Percentiles rank a stretch among this genome's conserved stretches.
Conservation (phyloP, 2,329 filamentous ascomycete species). For the Aspergillus luchuensis region DNA sequence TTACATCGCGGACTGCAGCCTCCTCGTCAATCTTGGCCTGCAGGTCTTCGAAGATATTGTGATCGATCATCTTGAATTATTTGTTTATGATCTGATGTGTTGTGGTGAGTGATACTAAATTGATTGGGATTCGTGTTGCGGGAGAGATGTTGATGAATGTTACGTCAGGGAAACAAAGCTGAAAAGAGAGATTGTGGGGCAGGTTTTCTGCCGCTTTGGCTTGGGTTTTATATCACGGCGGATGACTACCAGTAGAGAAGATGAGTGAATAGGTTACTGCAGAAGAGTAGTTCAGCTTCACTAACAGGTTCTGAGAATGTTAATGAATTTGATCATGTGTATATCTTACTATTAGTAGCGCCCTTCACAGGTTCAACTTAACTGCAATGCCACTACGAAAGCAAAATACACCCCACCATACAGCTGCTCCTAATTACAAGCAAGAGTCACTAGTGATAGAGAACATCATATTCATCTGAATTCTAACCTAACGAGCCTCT, state of each 20-base stretch:
- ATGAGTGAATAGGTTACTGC: too few species aligned
- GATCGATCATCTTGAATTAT: conserved; percentile 66
- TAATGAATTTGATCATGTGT: too few species aligned
- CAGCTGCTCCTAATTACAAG: too few species aligned
- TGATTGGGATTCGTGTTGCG: background rate
- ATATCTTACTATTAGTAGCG: too few species aligned
- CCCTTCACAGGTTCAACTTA: too few species aligned
- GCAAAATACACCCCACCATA: too few species aligned
- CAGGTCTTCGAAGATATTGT: conserved; percentile 81
- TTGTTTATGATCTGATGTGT: conserved; percentile 19
- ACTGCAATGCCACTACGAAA: too few species aligned
- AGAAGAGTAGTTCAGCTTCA: background rate
- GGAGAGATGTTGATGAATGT: conserved; percentile 18
- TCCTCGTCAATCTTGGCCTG: conserved; percentile 91
- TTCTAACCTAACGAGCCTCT: background rate
- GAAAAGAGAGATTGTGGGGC: conserved; percentile 24
- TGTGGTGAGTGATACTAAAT: conserved; percentile 2
- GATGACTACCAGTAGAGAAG: background rate
- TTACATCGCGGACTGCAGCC: conserved; percentile 72
- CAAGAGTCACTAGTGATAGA: background rate
- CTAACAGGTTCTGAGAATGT: too few species aligned
- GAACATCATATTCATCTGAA: background rate
- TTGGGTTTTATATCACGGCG: background rate
- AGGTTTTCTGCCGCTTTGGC: conserved; percentile 2
- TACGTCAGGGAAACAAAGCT: conserved; percentile 20